Evolutionary conservation across 208 protist species (phyloP).

Genomic region (Acanthamoeba polyphaga): DNA sequence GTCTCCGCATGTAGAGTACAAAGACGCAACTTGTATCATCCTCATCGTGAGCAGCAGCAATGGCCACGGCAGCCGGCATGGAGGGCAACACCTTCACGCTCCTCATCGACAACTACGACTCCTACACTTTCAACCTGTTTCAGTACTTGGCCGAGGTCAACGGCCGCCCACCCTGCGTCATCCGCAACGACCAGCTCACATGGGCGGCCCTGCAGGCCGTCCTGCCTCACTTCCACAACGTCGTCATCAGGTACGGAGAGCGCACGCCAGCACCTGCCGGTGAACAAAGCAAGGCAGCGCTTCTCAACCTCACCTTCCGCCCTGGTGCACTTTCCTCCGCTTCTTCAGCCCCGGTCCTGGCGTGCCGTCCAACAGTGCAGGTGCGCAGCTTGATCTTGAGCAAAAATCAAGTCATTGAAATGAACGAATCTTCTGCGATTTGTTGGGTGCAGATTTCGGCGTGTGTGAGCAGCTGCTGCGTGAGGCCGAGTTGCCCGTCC

Average conservation of each 20-base stretch:
- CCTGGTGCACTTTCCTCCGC: neutral
- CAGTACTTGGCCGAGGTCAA: conserved; percentile 77
- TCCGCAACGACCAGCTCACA: conserved; percentile 78
- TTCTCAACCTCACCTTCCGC: no score
- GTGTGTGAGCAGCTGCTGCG: conserved; percentile 80
- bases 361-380: neutral
- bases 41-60: no score
- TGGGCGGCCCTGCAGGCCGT: conserved; percentile 69
- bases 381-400: neutral
- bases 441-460: conserved; percentile 83
- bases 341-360: conserved; percentile 24
- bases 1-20: no score
- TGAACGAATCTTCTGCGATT: no score
- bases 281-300: no score
- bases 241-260: conserved; percentile 80
- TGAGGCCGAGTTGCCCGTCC: conserved; percentile 73
- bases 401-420: no score
- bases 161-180: conserved; percentile 74
- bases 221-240: conserved; percentile 79
- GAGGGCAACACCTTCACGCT: conserved; percentile 57
- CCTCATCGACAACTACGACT: conserved; percentile 89
- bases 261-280: no score
- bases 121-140: conserved; percentile 87
- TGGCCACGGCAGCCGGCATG: neutral
- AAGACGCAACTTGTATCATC: no score